Evolutionary conservation across 2,329 filamentous ascomycete species (phyloP), one percentile per base, ranked within the genome.

Genomic region (Monosporascus cannonballus): DNA sequence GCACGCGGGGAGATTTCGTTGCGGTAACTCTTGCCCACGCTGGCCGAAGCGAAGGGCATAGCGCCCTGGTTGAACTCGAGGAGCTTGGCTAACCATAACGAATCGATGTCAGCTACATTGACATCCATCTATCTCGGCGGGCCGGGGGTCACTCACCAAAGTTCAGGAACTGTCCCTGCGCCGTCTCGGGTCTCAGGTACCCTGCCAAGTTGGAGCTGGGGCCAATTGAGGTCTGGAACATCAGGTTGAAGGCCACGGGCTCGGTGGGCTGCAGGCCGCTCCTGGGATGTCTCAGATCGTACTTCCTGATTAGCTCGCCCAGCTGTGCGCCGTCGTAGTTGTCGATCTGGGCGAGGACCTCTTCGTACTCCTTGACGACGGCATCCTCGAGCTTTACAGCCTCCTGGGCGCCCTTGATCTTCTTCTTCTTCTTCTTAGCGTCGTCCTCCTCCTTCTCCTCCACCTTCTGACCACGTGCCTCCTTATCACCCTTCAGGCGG

Each of bases 1-100:
- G 90, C 84, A 52, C 94, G 84, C 9, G 94, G 94, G 0, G 94
- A 96, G 63, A 99, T 96, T 69, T 99, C 94, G 70, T 99, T 99
- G 65, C 94, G 85, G 81, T 96, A 97, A 2, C 93, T 96, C 74
- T 96, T 96, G 73, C 94, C 94, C 69, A 99, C 95, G 39, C 90
- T 96, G 47, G 94, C 94, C 48, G 93, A 97, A 15, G 94, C 94
- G 67, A 99, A 97, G 25, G 94, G 94, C 89, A 99, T 96, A 63
- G 86, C 80, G 65, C 90, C 84, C 73, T 96, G 89, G 77, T 96
- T 97, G 78, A 92, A 97, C 61, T 96, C 93, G 54, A 97, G 85
- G 47, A 99, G 84, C 77, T 96, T 96, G 63, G 87, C 84, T 51
- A 41, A 37, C 15, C 20, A 42, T 14, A 25, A 6, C 7, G 6